Evolutionary conservation across 768 basidiomycete species (phyloP).

Genomic region (Rhodotorula graminis): DNA sequence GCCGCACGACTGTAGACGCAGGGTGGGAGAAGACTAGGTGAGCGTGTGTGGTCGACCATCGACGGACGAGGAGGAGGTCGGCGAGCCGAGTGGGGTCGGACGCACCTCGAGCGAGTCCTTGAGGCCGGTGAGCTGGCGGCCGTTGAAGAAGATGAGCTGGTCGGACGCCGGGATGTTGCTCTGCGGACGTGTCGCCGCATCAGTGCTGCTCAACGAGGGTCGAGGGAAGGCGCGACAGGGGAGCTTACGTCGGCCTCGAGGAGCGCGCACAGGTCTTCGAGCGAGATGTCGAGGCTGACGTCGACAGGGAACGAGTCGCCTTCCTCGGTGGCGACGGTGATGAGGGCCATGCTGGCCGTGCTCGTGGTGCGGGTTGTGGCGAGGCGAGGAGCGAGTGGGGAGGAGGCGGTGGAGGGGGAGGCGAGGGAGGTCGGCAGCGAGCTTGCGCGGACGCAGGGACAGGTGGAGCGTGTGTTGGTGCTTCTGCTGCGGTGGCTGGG

Average conservation of each 20-base stretch:
- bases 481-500: no score
- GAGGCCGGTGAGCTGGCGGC: slow-evolving; percentile 61
- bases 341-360: slow-evolving; percentile 42
- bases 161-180: slow-evolving; percentile 67
- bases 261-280: slow-evolving; percentile 86
- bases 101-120: slow-evolving; percentile 61
- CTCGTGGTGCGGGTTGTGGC: background rate
- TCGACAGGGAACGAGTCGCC: slow-evolving; percentile 55
- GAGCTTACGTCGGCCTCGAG: slow-evolving; percentile 84
- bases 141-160: slow-evolving; percentile 67
- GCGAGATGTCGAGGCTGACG: slow-evolving; percentile 82
- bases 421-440: no score
- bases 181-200: slow-evolving; percentile 47
- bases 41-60: no score
- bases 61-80: background rate
- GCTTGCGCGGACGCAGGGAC: no score
- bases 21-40: background rate
- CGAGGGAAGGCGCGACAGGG: background rate
- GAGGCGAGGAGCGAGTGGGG: background rate
- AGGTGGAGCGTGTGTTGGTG: no score
- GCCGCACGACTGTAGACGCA: slow-evolving; percentile 51
- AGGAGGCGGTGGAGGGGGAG: background rate
- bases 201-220: no score
- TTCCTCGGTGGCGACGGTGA: slow-evolving; percentile 50
- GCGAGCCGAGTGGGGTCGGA: background rate